Base-by-base conservation (phyloP, 345 rosid genomes). In the Luvunga scandens region DNA sequence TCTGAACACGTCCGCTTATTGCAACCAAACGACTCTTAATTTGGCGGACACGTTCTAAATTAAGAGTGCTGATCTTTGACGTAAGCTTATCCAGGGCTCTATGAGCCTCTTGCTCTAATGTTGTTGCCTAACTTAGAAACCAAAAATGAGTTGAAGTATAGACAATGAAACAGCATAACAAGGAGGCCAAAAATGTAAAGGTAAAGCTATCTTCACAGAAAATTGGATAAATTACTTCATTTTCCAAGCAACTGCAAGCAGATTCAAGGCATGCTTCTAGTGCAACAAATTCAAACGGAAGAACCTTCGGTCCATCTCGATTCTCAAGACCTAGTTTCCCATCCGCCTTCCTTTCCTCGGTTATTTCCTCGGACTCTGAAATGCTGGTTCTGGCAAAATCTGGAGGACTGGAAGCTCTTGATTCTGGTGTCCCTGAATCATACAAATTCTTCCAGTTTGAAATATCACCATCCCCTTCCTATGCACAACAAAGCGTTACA, bases 251-350 rank as follows among this genome's bases (percentile, higher is more conserved):
- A 77, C 88, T 81, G 72, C 94, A 91, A 50, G 89, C 87, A 80
- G 91, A 90, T 85, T 91, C 95, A 68, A 91, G 88, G 82, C 91
- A 86, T 34, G 95, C 89, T 79, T 91, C 93, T 82, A 89, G 71
- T 5, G 91, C 91, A 78, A 91, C 88, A 79, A 89, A 91, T 77
- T 91, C 93, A 76, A 88, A 91, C 0, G 95, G 95, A 72, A 87
- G 91, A 81, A 87, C 80, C 80, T 80, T 88, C 25, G 88, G 69
- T 7, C 89, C 86, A 75, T 93, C 93, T 63, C 80, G 90, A 76
- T 87, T 89, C 82, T 88, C 95, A 75, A 86, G 80, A 71, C 86
- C 87, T 68, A 85, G 93, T 68, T 82, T 91, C 56, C 80, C 94
- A 72, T 89, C 90, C 22, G 69, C 81, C 83, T 79, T 88, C 38